Evolutionary conservation across 306 rosid genomes (phyloP).

Genomic region (Dalbergia cochinchinensis): DNA sequence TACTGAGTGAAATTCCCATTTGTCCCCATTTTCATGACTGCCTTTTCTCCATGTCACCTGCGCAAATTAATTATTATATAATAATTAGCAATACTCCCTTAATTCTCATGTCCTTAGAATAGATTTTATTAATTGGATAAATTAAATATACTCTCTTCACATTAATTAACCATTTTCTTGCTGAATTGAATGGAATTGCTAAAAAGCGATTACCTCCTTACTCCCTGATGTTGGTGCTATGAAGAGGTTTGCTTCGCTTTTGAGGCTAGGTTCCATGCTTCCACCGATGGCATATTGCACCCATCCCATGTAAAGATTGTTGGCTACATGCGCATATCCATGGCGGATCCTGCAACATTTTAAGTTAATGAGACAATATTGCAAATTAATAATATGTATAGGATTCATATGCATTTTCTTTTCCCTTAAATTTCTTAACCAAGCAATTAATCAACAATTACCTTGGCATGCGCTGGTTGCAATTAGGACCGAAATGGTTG

Average conservation of each 20-base stretch:
- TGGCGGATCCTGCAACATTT: slow-evolving; percentile 40
- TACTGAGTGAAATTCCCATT: slow-evolving; percentile 52
- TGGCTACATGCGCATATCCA: slow-evolving; percentile 59
- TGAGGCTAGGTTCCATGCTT: slow-evolving; percentile 55
- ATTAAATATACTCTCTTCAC: not conserved
- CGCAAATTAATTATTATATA: not conserved
- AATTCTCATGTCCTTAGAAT: not conserved
- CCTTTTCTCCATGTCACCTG: slow-evolving; percentile 57
- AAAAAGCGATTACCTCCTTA: slow-evolving; percentile 46
- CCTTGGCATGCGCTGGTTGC: slow-evolving; percentile 56
- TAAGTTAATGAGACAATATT: not conserved
- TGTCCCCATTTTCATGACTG: not conserved
- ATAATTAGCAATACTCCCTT: not conserved
- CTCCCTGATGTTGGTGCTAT: slow-evolving; percentile 53
- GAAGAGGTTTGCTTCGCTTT: slow-evolving; percentile 59
- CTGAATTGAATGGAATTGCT: not conserved
- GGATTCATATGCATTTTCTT: not conserved
- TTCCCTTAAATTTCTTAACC: not conserved
- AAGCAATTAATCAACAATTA: not conserved
- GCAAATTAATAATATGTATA: not conserved
- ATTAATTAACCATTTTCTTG: too few species aligned
- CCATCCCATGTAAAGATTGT: slow-evolving; percentile 55
- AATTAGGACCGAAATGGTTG: slow-evolving; percentile 54
- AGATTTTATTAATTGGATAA: not conserved
- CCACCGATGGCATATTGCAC: slow-evolving; percentile 56